phyloP scores from a whole-genome alignment of 2,329 filamentous ascomycete genomes.

The Microcyclosporella mali region DNA sequence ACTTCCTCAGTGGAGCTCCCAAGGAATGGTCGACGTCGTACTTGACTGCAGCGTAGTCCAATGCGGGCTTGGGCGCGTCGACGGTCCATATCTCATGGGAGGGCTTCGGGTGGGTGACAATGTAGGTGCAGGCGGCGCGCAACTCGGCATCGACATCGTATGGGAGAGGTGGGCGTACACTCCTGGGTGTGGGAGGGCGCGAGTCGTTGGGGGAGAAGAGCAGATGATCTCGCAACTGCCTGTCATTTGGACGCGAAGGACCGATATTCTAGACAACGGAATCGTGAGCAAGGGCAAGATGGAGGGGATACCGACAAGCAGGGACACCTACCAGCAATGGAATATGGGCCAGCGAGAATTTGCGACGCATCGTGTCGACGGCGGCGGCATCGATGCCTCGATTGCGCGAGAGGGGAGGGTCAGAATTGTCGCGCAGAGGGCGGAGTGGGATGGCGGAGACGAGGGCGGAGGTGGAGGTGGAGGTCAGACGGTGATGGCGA shows the following conservation, averaged over 20 bases:
- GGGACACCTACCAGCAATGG: not conserved
- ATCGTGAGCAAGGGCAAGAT: slow-evolving; percentile 7
- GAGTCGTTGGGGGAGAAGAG: slow-evolving; percentile 27
- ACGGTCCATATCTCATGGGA: slow-evolving; percentile 33
- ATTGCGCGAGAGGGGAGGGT: not conserved
- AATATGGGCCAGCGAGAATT: slow-evolving; percentile 1
- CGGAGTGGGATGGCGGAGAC: not conserved
- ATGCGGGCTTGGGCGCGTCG: slow-evolving; percentile 23
- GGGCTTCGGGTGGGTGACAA: slow-evolving; percentile 35
- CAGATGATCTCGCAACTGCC: slow-evolving; percentile 26
- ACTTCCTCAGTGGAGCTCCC: slow-evolving; percentile 8
- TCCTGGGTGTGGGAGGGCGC: slow-evolving; percentile 37
- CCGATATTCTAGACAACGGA: slow-evolving; percentile 22
- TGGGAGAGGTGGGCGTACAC: slow-evolving; percentile 40
- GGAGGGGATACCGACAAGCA: not conserved
- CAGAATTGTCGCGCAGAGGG: not conserved
- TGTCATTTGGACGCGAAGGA: slow-evolving; percentile 21
- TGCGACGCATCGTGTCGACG: not conserved
- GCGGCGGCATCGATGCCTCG: not conserved
- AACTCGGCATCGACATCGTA: slow-evolving; percentile 40
- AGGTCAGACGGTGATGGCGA: too few species aligned
- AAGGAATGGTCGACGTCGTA: slow-evolving; percentile 7
- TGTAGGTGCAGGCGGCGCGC: slow-evolving; percentile 40
- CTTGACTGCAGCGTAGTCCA: slow-evolving; percentile 32
- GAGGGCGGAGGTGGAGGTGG: not conserved